Conservation (phyloP, 2,329 filamentous ascomycete species). For the Penicillium glabrum region DNA sequence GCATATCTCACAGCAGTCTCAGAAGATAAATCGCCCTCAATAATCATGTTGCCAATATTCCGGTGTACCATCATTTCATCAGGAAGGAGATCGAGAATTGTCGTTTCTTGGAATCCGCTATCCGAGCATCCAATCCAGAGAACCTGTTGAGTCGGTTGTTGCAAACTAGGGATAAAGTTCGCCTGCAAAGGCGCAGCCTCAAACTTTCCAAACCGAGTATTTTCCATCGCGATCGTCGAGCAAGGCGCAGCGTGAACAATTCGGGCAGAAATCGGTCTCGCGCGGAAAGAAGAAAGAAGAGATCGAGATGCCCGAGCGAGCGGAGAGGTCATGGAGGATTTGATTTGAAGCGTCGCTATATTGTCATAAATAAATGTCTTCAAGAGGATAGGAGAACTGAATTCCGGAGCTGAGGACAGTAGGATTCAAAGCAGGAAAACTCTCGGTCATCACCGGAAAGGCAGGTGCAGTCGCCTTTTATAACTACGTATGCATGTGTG, state of each 20-base stretch:
- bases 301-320: not conserved
- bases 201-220: not conserved
- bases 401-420: not conserved
- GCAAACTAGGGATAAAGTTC: conserved; percentile 13
- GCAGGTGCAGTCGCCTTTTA: not conserved
- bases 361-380: not conserved
- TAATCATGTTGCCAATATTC: conserved; percentile 22
- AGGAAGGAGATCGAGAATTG: conserved; percentile 5
- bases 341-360: not conserved
- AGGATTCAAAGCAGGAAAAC: not conserved
- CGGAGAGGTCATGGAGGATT: not conserved
- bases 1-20: conserved; percentile 20
- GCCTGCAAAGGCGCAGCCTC: not conserved
- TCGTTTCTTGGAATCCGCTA: conserved; percentile 17
- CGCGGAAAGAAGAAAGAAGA: not conserved
- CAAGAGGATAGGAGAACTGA: too few relatives aligned
- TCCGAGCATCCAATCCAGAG: conserved; percentile 24
- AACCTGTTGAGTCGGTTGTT: conserved; percentile 9
- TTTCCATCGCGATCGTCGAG: not conserved
- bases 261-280: not conserved
- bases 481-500: not conserved
- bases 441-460: not conserved
- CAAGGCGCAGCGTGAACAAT: not conserved
- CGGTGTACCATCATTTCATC: conserved; percentile 20
- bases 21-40: conserved; percentile 20